Evolutionary conservation across 106 monocot species (phyloP).

Genomic region (Iris macrosiphon): DNA sequence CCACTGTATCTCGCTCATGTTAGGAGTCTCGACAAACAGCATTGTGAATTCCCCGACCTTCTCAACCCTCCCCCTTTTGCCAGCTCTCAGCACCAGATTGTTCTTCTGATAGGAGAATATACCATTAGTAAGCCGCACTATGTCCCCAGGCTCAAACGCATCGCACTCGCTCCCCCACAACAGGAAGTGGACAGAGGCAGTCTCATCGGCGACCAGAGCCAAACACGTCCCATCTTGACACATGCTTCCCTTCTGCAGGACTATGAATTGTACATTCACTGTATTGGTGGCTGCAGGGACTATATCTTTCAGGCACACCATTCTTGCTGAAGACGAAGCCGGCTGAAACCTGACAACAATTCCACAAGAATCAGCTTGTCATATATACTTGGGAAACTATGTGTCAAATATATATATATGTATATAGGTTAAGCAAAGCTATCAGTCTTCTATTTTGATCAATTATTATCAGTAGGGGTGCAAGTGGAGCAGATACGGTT

Average conservation of each 20-base stretch:
- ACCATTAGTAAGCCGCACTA: slow-evolving; percentile 51
- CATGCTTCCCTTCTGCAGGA: slow-evolving; percentile 49
- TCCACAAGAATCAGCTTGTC: too few species aligned
- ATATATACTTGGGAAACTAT: too few species aligned
- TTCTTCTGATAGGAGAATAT: slow-evolving; percentile 82
- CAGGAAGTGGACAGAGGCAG: slow-evolving; percentile 73
- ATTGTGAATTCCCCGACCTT: slow-evolving; percentile 89
- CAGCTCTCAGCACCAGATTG: slow-evolving; percentile 67
- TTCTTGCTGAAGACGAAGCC: slow-evolving; percentile 6
- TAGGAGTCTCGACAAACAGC: slow-evolving; percentile 84
- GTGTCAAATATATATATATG: too few species aligned
- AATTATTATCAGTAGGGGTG: too few species aligned
- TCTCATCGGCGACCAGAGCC: slow-evolving; percentile 76
- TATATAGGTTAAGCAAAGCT: too few species aligned
- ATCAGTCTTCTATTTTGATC: too few species aligned
- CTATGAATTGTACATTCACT: slow-evolving; percentile 63
- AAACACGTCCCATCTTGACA: slow-evolving; percentile 53
- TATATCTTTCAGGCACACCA: slow-evolving; percentile 57
- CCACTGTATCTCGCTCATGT: slow-evolving; percentile 82
- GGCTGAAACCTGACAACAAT: not conserved
- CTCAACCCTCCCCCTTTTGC: slow-evolving; percentile 56
- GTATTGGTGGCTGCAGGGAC: slow-evolving; percentile 75
- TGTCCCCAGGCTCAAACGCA: slow-evolving; percentile 81
- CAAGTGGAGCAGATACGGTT: too few species aligned
- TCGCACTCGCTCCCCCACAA: slow-evolving; percentile 84